phyloP scores from a whole-genome alignment of 2,329 filamentous ascomycete genomes.

The Pezicula rhizophila region DNA sequence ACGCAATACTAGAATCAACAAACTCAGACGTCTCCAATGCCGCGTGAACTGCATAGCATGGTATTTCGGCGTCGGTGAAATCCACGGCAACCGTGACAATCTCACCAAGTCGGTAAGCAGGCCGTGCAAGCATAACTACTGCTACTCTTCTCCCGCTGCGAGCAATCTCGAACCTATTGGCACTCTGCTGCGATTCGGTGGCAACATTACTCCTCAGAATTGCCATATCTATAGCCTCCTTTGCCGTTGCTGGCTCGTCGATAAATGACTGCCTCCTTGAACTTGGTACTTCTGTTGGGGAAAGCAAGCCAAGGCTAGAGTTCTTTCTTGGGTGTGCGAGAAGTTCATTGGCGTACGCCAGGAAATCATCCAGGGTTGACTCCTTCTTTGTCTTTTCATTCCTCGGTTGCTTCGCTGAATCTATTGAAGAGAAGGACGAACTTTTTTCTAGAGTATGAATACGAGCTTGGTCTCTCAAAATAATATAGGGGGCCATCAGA shows the following conservation, averaged over 20 bases:
- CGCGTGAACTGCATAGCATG: conserved; percentile 79
- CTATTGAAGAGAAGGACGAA: neutral
- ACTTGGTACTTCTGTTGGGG: conserved; percentile 56
- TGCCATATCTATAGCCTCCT: conserved; percentile 84
- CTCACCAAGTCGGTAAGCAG: conserved; percentile 85
- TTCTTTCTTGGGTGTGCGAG: conserved; percentile 53
- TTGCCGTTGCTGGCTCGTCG: conserved; percentile 57
- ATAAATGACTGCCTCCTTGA: conserved; percentile 49
- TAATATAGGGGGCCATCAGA: conserved; percentile 86
- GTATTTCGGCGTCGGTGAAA: conserved; percentile 69
- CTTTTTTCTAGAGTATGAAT: conserved; percentile 20
- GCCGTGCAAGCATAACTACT: conserved; percentile 80
- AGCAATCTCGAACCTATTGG: conserved; percentile 93
- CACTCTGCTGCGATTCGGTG: conserved; percentile 63
- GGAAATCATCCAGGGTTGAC: conserved; percentile 55
- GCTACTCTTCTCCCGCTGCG: conserved; percentile 88
- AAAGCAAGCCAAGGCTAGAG: conserved; percentile 56
- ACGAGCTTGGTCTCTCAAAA: conserved; percentile 73
- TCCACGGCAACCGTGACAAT: conserved; percentile 79
- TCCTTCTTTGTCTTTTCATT: conserved; percentile 25
- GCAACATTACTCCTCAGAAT: conserved; percentile 77
- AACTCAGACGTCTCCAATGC: conserved; percentile 83
- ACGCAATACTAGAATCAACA: conserved; percentile 71
- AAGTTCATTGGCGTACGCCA: conserved; percentile 72
- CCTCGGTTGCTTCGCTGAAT: conserved; percentile 9